phyloP scores from a whole-genome alignment of 257 asterid species.

The Solanum pinnatisectum region DNA sequence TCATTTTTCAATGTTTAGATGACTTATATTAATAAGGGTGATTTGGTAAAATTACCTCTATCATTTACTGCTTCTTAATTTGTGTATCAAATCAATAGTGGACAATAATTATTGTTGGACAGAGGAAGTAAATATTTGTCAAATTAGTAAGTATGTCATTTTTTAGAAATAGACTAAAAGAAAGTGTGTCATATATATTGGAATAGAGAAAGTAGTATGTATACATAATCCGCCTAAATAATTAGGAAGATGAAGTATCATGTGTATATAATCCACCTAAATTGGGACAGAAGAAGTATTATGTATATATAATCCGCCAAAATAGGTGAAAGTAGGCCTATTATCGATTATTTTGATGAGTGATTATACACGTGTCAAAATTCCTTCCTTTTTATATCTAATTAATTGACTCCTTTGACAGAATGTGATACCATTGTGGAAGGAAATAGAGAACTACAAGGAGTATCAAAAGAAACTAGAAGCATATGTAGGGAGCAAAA shows the following conservation, averaged over 20 bases:
- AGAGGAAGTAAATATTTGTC: neutral
- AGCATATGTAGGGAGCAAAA: constrained; percentile 32
- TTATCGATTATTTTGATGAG: neutral
- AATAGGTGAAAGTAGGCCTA: neutral
- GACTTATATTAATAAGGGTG: neutral
- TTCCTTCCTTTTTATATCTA: neutral
- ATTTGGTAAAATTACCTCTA: too few relatives aligned
- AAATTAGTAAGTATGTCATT: neutral
- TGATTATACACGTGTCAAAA: neutral
- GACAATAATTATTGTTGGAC: too few relatives aligned
- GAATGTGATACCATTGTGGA: constrained; percentile 92
- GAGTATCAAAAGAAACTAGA: constrained; percentile 52
- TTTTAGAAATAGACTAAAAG: too few relatives aligned
- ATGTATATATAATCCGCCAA: neutral
- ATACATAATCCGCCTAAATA: neutral
- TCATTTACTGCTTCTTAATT: too few relatives aligned
- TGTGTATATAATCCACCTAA: neutral
- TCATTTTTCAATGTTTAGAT: neutral
- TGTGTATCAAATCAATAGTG: neutral
- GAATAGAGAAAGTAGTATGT: neutral
- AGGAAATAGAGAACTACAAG: constrained; percentile 65
- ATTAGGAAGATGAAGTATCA: neutral
- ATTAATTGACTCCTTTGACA: neutral
- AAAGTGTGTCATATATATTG: too few relatives aligned
- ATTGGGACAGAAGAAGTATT: too few relatives aligned